phyloP scores from a whole-genome alignment of 257 asterid species.

The Gynochthodes officinalis region DNA sequence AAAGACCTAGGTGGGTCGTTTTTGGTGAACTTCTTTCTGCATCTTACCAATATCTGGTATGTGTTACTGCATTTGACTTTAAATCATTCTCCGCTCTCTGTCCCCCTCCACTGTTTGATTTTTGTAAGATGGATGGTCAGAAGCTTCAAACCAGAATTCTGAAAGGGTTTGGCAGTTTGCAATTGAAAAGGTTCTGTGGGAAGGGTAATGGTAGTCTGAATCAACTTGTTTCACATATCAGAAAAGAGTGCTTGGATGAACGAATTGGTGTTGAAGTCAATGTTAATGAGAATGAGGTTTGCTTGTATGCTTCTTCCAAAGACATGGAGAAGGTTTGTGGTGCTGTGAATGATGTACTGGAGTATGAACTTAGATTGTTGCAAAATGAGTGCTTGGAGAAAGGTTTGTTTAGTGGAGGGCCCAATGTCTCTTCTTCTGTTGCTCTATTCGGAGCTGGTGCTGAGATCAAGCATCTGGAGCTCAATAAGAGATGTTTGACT shows the following conservation, averaged over 20 bases:
- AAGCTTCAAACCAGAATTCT: conserved; percentile 59
- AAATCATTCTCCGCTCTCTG: conserved; percentile 45
- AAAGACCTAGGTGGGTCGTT: conserved; percentile 82
- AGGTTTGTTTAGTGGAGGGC: conserved; percentile 57
- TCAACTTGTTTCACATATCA: conserved; percentile 50
- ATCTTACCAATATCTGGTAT: conserved; percentile 63
- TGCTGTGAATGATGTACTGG: conserved; percentile 49
- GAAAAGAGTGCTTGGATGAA: conserved; percentile 56
- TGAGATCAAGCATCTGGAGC: conserved; percentile 81
- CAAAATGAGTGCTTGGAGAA: conserved; percentile 73
- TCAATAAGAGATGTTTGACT: conserved; percentile 68
- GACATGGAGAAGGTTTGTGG: conserved; percentile 57
- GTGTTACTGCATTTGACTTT: conserved; percentile 70
- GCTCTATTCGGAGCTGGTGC: conserved; percentile 97
- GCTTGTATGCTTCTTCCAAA: conserved; percentile 55
- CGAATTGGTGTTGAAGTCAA: conserved; percentile 64
- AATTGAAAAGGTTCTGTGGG: conserved; percentile 81
- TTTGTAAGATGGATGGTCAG: conserved; percentile 48
- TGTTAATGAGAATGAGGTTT: conserved; percentile 62
- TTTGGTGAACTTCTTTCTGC: conserved; percentile 73
- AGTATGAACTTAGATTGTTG: conserved; percentile 56
- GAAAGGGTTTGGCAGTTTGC: conserved; percentile 57
- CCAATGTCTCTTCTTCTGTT: conserved; percentile 46
- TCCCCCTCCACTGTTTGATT: conserved; percentile 64
- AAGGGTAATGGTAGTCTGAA: conserved; percentile 46